Conservation (phyloP, 345 rosid species). For the Trapa incisa region DNA sequence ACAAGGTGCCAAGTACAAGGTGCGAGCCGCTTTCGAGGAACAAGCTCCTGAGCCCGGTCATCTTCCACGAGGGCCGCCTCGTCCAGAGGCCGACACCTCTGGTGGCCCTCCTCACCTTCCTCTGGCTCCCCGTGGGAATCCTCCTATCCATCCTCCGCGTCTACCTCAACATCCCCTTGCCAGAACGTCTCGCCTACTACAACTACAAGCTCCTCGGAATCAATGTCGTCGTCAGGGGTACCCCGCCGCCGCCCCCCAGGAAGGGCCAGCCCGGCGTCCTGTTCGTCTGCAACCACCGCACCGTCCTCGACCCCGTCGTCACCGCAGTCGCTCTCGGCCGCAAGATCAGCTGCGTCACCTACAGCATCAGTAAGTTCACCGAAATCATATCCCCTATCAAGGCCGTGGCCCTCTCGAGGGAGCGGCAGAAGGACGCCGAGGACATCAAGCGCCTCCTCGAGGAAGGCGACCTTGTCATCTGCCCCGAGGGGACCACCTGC, state of each 20-base stretch:
- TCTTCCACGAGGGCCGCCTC: constrained; percentile 64
- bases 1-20: constrained; percentile 48
- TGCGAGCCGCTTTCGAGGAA: constrained; percentile 60
- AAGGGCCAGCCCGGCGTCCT: constrained; percentile 75
- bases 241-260: constrained; percentile 61
- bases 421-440: constrained; percentile 64
- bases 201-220: constrained; percentile 48
- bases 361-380: constrained; percentile 80
- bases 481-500: constrained; percentile 96
- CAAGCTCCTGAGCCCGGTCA: constrained; percentile 57
- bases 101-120: constrained; percentile 48
- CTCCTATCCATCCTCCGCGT: constrained; percentile 43
- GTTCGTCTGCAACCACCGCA: constrained; percentile 81
- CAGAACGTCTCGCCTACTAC: constrained; percentile 48
- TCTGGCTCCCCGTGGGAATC: constrained; percentile 60
- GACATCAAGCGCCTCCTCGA: constrained; percentile 59
- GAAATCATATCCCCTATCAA: constrained; percentile 81
- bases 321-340: constrained; percentile 75
- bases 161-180: constrained; percentile 52
- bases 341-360: constrained; percentile 88
- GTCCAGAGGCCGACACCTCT: constrained; percentile 61
- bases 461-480: constrained; percentile 85
- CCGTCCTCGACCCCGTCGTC: constrained; percentile 67
- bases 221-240: constrained; percentile 42
- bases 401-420: constrained; percentile 85